Evolutionary conservation across 495 filamentous ascomycete species (phyloP).

Genomic region (Penicillium flavigenum): DNA sequence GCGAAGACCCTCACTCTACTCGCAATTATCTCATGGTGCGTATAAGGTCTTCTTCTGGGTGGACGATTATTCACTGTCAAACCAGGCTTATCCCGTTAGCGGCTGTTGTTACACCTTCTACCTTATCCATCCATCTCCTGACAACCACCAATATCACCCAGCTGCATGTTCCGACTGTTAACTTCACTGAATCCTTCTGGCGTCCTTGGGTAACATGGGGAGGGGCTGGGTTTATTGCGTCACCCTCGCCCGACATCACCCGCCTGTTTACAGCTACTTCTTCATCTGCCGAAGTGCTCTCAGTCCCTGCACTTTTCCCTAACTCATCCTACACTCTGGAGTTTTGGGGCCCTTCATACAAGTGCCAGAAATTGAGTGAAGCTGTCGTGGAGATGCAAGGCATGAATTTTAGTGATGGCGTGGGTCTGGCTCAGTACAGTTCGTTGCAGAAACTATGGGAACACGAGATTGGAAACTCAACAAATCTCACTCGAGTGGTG

Average conservation of each 20-base stretch:
- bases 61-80: not conserved
- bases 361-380: conserved; percentile 9
- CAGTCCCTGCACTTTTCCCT: not conserved
- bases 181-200: conserved; percentile 2
- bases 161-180: conserved; percentile 5
- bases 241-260: not conserved
- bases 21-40: conserved; percentile 8
- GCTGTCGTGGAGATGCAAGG: conserved; percentile 2
- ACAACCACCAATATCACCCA: conserved; percentile 6
- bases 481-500: too few species aligned
- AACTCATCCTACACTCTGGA: conserved; percentile 12
- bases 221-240: not conserved
- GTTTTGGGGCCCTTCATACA: conserved; percentile 11
- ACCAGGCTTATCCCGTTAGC: conserved; percentile 8
- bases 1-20: conserved; percentile 5
- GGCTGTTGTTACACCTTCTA: conserved; percentile 2
- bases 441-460: conserved; percentile 10
- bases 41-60: not conserved
- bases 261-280: conserved; percentile 2
- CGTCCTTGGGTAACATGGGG: not conserved
- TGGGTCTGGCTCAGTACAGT: not conserved
- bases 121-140: not conserved
- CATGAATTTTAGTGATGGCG: not conserved
- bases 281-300: conserved; percentile 1
- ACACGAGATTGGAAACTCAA: not conserved